Evolutionary conservation across 495 filamentous ascomycete species (phyloP).

Genomic region (Jackrogersella minutella): DNA sequence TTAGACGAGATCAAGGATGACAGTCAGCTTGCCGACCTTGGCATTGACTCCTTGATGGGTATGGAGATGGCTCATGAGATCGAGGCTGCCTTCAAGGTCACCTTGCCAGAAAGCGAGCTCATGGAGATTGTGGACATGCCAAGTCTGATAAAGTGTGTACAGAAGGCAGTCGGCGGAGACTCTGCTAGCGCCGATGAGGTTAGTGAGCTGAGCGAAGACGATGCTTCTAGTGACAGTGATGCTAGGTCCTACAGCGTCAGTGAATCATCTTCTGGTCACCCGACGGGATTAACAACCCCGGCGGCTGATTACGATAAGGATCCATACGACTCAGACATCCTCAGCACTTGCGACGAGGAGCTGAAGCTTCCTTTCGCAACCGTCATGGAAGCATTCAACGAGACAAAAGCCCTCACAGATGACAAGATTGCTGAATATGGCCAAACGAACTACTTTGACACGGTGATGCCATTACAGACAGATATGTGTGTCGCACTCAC

Average conservation of each 20-base stretch:
- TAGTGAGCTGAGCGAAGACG: conserved; percentile 28
- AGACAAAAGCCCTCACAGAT: conserved; percentile 48
- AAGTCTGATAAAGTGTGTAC: conserved; percentile 42
- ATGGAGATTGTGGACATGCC: conserved; percentile 46
- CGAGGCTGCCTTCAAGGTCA: conserved; percentile 54
- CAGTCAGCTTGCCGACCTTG: conserved; percentile 58
- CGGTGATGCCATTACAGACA: conserved; percentile 44
- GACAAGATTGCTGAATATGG: conserved; percentile 50
- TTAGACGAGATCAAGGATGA: conserved; percentile 53
- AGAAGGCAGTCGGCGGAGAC: conserved; percentile 23
- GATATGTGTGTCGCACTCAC: conserved; percentile 52
- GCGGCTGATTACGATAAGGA: conserved; percentile 31
- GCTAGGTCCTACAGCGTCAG: conserved; percentile 19
- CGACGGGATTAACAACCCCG: conserved; percentile 31
- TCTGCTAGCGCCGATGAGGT: conserved; percentile 2
- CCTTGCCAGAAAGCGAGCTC: conserved; percentile 46
- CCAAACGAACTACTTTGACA: conserved; percentile 47
- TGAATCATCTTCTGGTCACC: conserved; percentile 30
- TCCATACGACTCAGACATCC: conserved; percentile 15
- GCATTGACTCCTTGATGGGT: conserved; percentile 65
- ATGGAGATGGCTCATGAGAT: conserved; percentile 65
- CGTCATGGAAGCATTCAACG: conserved; percentile 40
- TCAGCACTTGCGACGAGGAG: conserved; percentile 24
- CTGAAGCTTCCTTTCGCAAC: conserved; percentile 38
- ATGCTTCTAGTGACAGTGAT: conserved; percentile 29